Evolutionary conservation across 1,139 yeast genomes (phyloP).

Genomic region (Yamadazyma buinensis): DNA sequence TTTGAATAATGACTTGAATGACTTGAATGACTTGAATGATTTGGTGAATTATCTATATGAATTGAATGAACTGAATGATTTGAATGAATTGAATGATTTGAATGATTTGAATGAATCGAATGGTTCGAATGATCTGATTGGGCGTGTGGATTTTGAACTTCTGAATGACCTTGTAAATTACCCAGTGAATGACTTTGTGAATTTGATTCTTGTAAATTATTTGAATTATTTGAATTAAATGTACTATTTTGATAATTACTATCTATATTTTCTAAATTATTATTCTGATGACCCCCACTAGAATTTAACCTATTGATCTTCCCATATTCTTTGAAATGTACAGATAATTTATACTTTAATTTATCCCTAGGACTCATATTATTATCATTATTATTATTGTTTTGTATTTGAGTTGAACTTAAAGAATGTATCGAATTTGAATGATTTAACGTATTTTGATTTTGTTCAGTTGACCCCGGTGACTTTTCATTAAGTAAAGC

Average conservation of each 20-base stretch:
- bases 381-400: neutral
- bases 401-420: neutral
- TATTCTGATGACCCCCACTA: too few species aligned
- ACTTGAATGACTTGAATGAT: neutral
- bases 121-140: neutral
- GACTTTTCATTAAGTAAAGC: conserved; percentile 29
- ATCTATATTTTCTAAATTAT: neutral
- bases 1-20: neutral
- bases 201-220: too few species aligned
- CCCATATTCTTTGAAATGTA: conserved; percentile 25
- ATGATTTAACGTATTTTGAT: too few species aligned
- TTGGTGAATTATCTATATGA: neutral
- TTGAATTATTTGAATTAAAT: too few species aligned
- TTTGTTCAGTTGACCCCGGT: neutral
- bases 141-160: too few species aligned
- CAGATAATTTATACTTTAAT: conserved; percentile 30
- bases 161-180: too few species aligned
- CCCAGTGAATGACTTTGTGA: too few species aligned
- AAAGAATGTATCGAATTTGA: neutral
- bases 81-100: neutral
- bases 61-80: neutral
- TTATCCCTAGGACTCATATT: conserved; percentile 15
- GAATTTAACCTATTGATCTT: too few species aligned
- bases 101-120: conserved; percentile 1
- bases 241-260: too few species aligned